Evolutionary conservation across 352 stramenopile species (phyloP).

Genomic region (Pythium biforme): DNA sequence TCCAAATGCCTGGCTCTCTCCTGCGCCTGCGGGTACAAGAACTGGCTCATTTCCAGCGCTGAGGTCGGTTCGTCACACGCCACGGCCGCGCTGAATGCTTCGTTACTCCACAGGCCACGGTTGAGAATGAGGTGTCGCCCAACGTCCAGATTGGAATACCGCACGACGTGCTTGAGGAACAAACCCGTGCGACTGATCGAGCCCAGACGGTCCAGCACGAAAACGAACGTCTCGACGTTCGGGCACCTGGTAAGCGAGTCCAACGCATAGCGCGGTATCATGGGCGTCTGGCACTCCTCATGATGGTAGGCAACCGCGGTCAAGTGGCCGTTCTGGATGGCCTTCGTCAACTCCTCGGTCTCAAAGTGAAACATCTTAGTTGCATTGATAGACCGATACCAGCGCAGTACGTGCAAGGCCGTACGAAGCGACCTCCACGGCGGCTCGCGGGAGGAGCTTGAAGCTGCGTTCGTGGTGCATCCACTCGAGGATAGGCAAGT

Average conservation of each 20-base stretch:
- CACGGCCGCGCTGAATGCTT: background rate
- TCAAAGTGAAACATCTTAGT: background rate
- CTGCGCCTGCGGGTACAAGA: background rate
- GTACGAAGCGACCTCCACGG: background rate
- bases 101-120: background rate
- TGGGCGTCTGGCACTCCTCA: background rate
- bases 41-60: background rate
- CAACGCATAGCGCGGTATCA: background rate
- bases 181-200: background rate
- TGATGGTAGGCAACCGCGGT: background rate
- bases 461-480: no score
- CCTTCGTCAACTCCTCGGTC: background rate
- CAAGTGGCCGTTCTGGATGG: background rate
- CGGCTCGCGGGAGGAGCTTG: background rate
- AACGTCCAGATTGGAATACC: background rate
- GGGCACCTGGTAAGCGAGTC: background rate
- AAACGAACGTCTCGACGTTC: background rate
- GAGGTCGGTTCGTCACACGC: background rate
- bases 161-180: background rate
- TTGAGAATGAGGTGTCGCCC: background rate
- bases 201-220: background rate
- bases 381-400: background rate
- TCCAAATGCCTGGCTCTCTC: background rate
- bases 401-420: background rate
- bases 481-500: background rate